Evolutionary conservation across 768 basidiomycete species (phyloP), one percentile per base, ranked within the genome.

Genomic region (Aureoboletus auriporus): DNA sequence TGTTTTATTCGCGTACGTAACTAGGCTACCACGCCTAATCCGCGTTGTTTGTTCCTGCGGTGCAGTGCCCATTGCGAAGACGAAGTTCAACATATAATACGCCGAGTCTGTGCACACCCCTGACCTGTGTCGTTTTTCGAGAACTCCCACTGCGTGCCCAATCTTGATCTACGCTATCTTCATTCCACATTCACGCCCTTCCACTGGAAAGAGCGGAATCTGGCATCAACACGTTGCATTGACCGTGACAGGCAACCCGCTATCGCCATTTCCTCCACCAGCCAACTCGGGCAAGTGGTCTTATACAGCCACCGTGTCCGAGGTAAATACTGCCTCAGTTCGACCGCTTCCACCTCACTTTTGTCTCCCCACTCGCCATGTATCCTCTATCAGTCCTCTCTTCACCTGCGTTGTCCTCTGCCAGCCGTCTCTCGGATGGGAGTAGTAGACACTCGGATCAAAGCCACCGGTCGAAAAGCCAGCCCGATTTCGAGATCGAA

Each of bases 401-500:
- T 10, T 67, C 65, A 17, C 68, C 66, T 6, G 64, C 66, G 11
- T 54, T 58, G 5, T 68, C 66, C 9, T 16, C 63, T 27, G 57
- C 70, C 23, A 72, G 71, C 56, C 70, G 70, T 49, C 69, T 71
- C 50, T 71, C 72, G 34, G 72, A 72, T 26, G 64, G 64, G 5
- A 66, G 67, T 49, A 67, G 60, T 46, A 51, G 65, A 50, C 63
- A 68, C 49, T 69, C 66, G 48, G 66, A 67, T 52, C 46, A 44
- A 7, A 42, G 54, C 23, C 63, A 72, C 16, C 70, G 74, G 34
- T 71, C 72, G 9, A 69, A 73, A 14, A 76, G 75, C 48, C 56
- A 69, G 26, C 62, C 75, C 10, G 80, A 81, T 35, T 88, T 89
- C 58, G 83, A 86, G 67, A 76, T 89, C 56, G 86, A 88, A 64